Evolutionary conservation across 2,329 filamentous ascomycete genomes (phyloP).

Genomic region (Cladosporium sphaerospermum): DNA sequence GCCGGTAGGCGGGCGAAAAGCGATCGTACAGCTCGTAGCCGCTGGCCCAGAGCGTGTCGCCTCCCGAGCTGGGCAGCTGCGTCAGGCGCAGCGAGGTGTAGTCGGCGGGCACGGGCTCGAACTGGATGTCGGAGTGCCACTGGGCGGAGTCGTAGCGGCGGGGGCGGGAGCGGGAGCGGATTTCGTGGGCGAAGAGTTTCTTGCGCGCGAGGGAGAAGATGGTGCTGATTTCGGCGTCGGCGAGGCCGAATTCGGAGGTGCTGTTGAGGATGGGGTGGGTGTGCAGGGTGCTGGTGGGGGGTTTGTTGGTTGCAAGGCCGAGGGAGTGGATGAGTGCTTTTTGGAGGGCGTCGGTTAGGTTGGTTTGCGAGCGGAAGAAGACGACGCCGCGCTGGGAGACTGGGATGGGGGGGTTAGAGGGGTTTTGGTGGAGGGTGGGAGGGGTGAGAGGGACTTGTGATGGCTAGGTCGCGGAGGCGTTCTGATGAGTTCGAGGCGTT

Average conservation of each 20-base stretch:
- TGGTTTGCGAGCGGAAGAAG: conserved; percentile 18
- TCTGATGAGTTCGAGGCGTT: conserved; percentile 57
- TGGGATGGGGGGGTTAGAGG: not conserved
- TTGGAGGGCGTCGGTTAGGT: conserved; percentile 43
- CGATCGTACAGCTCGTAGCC: conserved; percentile 63
- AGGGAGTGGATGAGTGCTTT: conserved; percentile 49
- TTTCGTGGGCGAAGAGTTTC: conserved; percentile 27
- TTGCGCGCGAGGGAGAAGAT: conserved; percentile 34
- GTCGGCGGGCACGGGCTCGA: conserved; percentile 41
- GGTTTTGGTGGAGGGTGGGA: not conserved
- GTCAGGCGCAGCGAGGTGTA: conserved; percentile 55
- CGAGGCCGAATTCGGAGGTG: conserved; percentile 37
- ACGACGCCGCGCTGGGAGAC: conserved; percentile 17
- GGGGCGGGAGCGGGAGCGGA: conserved; percentile 27
- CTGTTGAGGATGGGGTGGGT: conserved; percentile 51
- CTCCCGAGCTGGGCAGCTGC: conserved; percentile 49
- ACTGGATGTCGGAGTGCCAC: conserved; percentile 48
- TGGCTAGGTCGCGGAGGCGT: conserved; percentile 57
- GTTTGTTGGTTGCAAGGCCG: conserved; percentile 54
- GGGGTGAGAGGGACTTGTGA: conserved; percentile 23
- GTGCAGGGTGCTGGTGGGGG: conserved; percentile 51
- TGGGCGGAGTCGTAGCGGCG: conserved; percentile 19
- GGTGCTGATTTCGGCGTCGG: conserved; percentile 35
- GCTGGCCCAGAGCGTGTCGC: conserved; percentile 59
- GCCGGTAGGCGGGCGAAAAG: conserved; percentile 50